Conservation (phyloP, 495 filamentous ascomycete species). For the Penicillium ucsense region DNA sequence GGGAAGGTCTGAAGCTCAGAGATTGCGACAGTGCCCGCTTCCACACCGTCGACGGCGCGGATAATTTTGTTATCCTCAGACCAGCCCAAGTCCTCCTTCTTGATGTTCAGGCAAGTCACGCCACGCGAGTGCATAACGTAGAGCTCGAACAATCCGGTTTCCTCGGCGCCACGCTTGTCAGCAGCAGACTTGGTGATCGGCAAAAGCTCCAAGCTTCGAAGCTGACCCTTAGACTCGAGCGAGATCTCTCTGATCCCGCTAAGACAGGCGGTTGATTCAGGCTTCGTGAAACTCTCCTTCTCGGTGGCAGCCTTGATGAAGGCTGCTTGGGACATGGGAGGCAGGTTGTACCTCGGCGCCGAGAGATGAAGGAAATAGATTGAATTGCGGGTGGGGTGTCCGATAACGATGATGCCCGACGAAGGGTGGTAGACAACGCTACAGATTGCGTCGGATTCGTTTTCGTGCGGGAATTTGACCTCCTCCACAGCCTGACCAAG, state of each 20-base stretch:
- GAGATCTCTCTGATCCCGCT: constrained; percentile 92
- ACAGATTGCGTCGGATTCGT: constrained; percentile 93
- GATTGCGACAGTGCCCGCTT: constrained; percentile 49
- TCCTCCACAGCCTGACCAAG: constrained; percentile 93
- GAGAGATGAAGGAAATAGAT: constrained; percentile 95
- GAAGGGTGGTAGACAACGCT: constrained; percentile 86
- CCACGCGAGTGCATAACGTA: constrained; percentile 97
- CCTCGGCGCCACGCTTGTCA: constrained; percentile 37
- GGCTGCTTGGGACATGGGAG: constrained; percentile 70
- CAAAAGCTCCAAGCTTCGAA: constrained; percentile 84
- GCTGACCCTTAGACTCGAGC: constrained; percentile 74
- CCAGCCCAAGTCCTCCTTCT: constrained; percentile 84
- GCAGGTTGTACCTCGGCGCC: constrained; percentile 78
- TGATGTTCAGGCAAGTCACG: constrained; percentile 75
- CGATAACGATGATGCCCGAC: constrained; percentile 85
- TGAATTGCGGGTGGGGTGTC: constrained; percentile 92
- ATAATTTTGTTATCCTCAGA: constrained; percentile 75
- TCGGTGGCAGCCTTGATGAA: constrained; percentile 67
- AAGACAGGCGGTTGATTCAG: constrained; percentile 90
- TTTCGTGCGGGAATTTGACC: constrained; percentile 89
- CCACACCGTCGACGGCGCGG: constrained; percentile 60
- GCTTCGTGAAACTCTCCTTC: constrained; percentile 68
- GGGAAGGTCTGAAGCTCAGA: constrained; percentile 39
- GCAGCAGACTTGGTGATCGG: constrained; percentile 41
- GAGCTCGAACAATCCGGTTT: constrained; percentile 72